These are phyloP conservation scores for Neocatenulostroma microsporum DNA, from an alignment of 2,329 filamentous ascomycete genomes.

Conservation along the genomic window DNA sequence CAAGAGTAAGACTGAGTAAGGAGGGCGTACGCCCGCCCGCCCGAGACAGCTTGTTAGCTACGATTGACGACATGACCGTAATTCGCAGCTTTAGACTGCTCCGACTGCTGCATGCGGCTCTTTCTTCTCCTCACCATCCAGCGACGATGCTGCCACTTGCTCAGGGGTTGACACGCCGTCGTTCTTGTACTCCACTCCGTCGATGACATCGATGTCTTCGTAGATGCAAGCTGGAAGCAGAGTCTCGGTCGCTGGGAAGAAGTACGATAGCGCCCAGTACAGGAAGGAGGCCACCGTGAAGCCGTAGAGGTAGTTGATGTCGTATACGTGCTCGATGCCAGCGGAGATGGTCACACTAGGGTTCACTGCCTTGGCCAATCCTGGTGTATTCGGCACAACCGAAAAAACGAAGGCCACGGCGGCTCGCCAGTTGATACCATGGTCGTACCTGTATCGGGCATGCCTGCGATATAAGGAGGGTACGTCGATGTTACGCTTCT, in stretches of 20 bases:
- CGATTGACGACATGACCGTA: too few relatives aligned
- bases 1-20: too few relatives aligned
- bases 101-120: constrained; percentile 3
- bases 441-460: constrained; percentile 45
- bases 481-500: constrained; percentile 34
- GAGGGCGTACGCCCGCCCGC: too few relatives aligned
- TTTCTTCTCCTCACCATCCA: constrained; percentile 2
- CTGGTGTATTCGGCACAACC: constrained; percentile 51
- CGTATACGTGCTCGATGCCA: constrained; percentile 50
- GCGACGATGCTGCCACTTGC: too few relatives aligned
- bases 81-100: constrained; percentile 3
- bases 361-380: constrained; percentile 39
- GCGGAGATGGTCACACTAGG: constrained; percentile 34
- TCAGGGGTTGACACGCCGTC: constrained; percentile 4
- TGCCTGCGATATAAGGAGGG: constrained; percentile 46
- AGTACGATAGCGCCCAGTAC: constrained; percentile 45
- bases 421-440: constrained; percentile 54
- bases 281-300: constrained; percentile 50
- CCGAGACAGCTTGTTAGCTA: too few relatives aligned
- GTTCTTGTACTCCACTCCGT: constrained; percentile 16
- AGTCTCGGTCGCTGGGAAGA: constrained; percentile 45
- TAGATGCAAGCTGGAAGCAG: constrained; percentile 32
- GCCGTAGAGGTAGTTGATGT: constrained; percentile 59
- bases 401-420: constrained; percentile 50
- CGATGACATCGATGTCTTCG: constrained; percentile 14